phyloP scores from a whole-genome alignment of 2,329 filamentous ascomycete genomes.

The Karstenula rhodostoma region DNA sequence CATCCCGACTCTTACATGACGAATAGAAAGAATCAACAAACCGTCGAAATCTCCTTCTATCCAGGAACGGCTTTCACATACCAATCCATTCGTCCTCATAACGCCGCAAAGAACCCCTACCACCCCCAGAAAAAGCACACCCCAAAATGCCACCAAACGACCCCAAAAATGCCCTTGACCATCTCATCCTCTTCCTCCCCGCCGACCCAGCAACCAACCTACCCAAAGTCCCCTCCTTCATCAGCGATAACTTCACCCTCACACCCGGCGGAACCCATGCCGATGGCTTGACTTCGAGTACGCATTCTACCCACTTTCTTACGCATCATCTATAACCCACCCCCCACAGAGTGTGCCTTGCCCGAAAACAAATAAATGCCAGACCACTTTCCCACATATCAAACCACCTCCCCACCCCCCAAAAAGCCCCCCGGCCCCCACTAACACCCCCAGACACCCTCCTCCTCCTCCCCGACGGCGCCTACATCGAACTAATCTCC shows the following conservation, averaged over 20 bases:
- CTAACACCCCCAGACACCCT: slow-evolving; percentile 60
- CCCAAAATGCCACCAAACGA: neutral
- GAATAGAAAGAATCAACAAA: too few relatives aligned
- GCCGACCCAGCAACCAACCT: slow-evolving; percentile 58
- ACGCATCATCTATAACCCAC: too few relatives aligned
- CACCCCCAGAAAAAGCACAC: too few relatives aligned
- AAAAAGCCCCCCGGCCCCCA: neutral
- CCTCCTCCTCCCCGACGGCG: slow-evolving; percentile 68
- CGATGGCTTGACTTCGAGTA: slow-evolving; percentile 64
- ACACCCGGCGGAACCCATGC: slow-evolving; percentile 68
- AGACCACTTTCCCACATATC: too few relatives aligned
- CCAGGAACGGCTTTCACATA: neutral
- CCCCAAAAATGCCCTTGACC: slow-evolving; percentile 59
- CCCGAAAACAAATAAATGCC: too few relatives aligned
- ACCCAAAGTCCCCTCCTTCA: slow-evolving; percentile 52
- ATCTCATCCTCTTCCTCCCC: slow-evolving; percentile 70
- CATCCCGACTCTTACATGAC: neutral
- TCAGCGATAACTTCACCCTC: slow-evolving; percentile 65
- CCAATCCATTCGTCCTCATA: too few relatives aligned
- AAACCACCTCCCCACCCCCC: neutral
- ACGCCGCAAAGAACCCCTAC: too few relatives aligned
- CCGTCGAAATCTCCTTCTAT: neutral
- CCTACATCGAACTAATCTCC: slow-evolving; percentile 72
- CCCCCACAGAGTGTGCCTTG: too few relatives aligned
- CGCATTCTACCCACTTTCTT: too few relatives aligned